phyloP scores from a whole-genome alignment of 345 rosid genomes.

The Orychophragmus violaceus region DNA sequence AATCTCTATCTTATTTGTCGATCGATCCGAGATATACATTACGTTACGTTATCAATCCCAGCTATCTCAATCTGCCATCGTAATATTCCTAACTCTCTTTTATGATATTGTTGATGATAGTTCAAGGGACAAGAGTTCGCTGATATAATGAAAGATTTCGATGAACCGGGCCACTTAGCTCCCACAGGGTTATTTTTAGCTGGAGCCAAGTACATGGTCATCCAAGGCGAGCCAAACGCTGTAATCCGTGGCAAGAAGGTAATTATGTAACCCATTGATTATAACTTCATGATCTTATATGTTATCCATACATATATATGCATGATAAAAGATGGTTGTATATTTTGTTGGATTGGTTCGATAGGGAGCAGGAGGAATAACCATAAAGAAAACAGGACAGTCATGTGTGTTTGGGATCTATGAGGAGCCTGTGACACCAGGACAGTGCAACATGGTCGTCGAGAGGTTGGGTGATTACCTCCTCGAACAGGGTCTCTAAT shows the following conservation, averaged over 20 bases:
- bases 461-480: slow-evolving; percentile 93
- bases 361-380: slow-evolving; percentile 70
- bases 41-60: not conserved
- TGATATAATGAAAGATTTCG: slow-evolving; percentile 62
- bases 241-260: slow-evolving; percentile 95
- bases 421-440: slow-evolving; percentile 79
- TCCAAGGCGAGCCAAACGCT: slow-evolving; percentile 73
- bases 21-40: not conserved
- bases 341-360: not conserved
- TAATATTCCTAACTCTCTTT: not conserved
- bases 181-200: slow-evolving; percentile 64
- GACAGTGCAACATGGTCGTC: slow-evolving; percentile 84
- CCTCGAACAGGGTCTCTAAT: slow-evolving; percentile 55
- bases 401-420: slow-evolving; percentile 68
- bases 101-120: slow-evolving; percentile 29
- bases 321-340: not conserved
- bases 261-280: not conserved
- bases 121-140: slow-evolving; percentile 52
- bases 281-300: not conserved
- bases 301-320: not conserved
- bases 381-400: slow-evolving; percentile 73
- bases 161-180: slow-evolving; percentile 76
- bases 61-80: not conserved
- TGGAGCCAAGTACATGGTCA: slow-evolving; percentile 75
- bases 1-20: not conserved